Conservation (phyloP, 169 alveolate genomes). For the Plasmodium chabaudi region DNA sequence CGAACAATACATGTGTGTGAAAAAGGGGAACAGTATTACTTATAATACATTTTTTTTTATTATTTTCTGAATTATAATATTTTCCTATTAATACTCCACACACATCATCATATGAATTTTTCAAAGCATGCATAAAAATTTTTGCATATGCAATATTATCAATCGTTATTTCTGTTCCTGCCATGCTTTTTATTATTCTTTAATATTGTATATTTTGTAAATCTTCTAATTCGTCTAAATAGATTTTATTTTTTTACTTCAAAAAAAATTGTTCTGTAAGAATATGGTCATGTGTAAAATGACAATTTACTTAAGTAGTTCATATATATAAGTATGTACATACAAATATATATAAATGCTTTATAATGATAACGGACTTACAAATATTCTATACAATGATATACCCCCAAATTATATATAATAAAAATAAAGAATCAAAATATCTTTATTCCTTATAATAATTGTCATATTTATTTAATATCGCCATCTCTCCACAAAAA, state of each 20-base stretch:
- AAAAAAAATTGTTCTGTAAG: neutral
- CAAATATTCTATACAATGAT: neutral
- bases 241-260: neutral
- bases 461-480: too few relatives aligned
- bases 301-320: neutral
- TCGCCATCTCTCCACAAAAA: too few relatives aligned
- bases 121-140: slow-evolving; percentile 73
- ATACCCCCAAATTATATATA: too few relatives aligned
- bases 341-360: neutral
- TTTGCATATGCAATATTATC: slow-evolving; percentile 73
- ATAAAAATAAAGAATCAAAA: too few relatives aligned
- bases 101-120: slow-evolving; percentile 70
- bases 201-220: neutral
- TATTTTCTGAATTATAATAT: slow-evolving; percentile 12
- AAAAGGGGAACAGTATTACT: slow-evolving; percentile 58
- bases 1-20: slow-evolving; percentile 59
- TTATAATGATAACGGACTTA: neutral
- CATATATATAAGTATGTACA: neutral
- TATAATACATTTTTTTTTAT: slow-evolving; percentile 34
- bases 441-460: too few relatives aligned
- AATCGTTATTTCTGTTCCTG: slow-evolving; percentile 42
- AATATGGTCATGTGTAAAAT: neutral
- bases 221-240: neutral
- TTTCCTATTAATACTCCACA: slow-evolving; percentile 74
- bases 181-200: slow-evolving; percentile 21